Evolutionary conservation across 2,329 filamentous ascomycete species (phyloP).

Genomic region (Grosmannia serpens): DNA sequence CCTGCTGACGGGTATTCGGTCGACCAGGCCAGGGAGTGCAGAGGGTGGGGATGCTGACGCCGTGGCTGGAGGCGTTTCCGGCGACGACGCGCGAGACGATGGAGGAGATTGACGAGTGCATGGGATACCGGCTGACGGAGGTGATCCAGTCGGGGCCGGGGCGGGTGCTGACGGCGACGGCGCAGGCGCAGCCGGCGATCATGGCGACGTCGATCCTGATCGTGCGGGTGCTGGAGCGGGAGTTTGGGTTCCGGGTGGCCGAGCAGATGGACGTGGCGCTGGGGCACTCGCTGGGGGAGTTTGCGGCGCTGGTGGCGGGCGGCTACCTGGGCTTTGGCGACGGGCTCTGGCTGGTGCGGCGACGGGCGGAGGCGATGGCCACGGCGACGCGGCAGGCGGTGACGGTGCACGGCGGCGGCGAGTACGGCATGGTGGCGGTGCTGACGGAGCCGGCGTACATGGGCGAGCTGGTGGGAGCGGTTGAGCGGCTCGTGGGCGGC

Average conservation of each 20-base stretch:
- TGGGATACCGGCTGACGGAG: conserved; percentile 63
- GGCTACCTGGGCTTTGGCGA: conserved; percentile 70
- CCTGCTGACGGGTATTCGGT: background rate
- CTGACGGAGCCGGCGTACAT: conserved; percentile 78
- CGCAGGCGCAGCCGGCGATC: conserved; percentile 87
- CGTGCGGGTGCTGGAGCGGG: conserved; percentile 71
- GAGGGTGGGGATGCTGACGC: conserved; percentile 73
- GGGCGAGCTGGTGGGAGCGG: conserved; percentile 54
- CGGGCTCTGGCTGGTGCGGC: conserved; percentile 64
- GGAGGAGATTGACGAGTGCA: conserved; percentile 71
- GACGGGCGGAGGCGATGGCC: conserved; percentile 73
- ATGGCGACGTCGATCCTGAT: conserved; percentile 92
- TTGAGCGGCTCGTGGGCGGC: conserved; percentile 62
- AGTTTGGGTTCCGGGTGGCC: conserved; percentile 64
- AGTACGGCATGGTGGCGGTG: conserved; percentile 89
- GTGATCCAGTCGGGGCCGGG: conserved; percentile 75
- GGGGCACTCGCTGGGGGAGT: conserved; percentile 87
- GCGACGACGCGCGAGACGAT: conserved; percentile 62
- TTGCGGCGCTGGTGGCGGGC: conserved; percentile 77
- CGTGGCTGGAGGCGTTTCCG: conserved; percentile 83
- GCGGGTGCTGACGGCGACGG: conserved; percentile 63
- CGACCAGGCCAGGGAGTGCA: conserved; percentile 72
- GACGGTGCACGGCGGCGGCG: conserved; percentile 56
- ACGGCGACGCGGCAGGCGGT: conserved; percentile 58
- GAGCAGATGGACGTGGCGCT: conserved; percentile 71